These are phyloP conservation scores for Paspalum vaginatum DNA, from an alignment of 176 grass and related monocot species.

Conservation along the genomic window DNA sequence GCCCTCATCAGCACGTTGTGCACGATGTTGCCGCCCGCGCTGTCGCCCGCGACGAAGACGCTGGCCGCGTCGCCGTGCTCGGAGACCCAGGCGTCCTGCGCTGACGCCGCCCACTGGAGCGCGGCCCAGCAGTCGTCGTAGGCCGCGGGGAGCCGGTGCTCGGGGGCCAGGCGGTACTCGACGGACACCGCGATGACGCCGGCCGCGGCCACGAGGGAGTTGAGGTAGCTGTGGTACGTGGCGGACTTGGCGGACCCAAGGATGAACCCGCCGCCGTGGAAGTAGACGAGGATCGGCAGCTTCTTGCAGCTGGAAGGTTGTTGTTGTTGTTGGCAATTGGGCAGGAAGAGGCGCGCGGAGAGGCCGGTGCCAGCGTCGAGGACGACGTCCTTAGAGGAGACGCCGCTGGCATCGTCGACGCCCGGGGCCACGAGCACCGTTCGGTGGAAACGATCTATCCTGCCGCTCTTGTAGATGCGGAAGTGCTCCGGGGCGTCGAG, in stretches of 20 bases:
- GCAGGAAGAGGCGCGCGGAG: slow-evolving; percentile 60
- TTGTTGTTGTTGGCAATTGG: background rate
- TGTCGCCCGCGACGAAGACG: slow-evolving; percentile 67
- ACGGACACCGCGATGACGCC: slow-evolving; percentile 48
- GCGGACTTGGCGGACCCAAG: slow-evolving; percentile 31
- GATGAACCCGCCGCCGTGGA: slow-evolving; percentile 52
- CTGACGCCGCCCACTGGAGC: slow-evolving; percentile 49
- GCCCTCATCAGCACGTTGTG: slow-evolving; percentile 52
- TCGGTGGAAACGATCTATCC: background rate
- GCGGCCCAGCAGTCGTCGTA: slow-evolving; percentile 57
- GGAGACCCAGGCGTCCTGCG: slow-evolving; percentile 50
- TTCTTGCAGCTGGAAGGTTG: background rate
- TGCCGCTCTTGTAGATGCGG: slow-evolving; percentile 48
- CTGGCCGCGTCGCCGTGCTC: slow-evolving; percentile 48
- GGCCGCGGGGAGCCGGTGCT: slow-evolving; percentile 56
- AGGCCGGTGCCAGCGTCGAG: slow-evolving; percentile 48
- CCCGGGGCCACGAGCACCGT: slow-evolving; percentile 19
- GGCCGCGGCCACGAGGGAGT: slow-evolving; percentile 39
- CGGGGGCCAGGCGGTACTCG: slow-evolving; percentile 60
- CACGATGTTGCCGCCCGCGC: slow-evolving; percentile 71
- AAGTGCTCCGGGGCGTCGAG: slow-evolving; percentile 37
- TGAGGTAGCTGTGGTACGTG: slow-evolving; percentile 43
- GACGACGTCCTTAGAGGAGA: slow-evolving; percentile 69
- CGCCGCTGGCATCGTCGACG: slow-evolving; percentile 47
- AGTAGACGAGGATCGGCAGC: slow-evolving; percentile 59